phyloP scores from a whole-genome alignment of 352 stramenopile genomes.

The Phytopythium cucurbitacearum region DNA sequence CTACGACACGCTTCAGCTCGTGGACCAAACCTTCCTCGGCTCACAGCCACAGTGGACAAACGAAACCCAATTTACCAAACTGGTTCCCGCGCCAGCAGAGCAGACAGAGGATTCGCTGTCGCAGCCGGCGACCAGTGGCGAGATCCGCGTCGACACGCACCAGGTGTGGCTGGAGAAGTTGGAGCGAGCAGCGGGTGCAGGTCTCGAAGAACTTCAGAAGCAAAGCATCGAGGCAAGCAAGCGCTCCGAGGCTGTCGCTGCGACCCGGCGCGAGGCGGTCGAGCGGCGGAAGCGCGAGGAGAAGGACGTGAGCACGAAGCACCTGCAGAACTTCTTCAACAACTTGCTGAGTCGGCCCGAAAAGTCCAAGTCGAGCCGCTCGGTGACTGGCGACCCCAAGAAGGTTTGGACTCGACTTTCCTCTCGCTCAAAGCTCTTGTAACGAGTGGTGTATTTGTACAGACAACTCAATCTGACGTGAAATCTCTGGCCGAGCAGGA shows the following conservation, averaged over 20 bases:
- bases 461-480: conserved; percentile 65
- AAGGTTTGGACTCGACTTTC: conserved; percentile 26
- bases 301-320: conserved; percentile 82
- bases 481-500: conserved; percentile 57
- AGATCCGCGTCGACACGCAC: conserved; percentile 63
- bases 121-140: conserved; percentile 20
- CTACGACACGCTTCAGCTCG: conserved; percentile 73
- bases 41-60: conserved; percentile 71
- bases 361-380: conserved; percentile 70
- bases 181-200: conserved; percentile 71
- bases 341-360: conserved; percentile 81
- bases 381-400: conserved; percentile 48
- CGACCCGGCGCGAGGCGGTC: conserved; percentile 55
- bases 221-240: conserved; percentile 84
- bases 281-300: conserved; percentile 78
- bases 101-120: conserved; percentile 29
- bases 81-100: conserved; percentile 51
- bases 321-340: conserved; percentile 87
- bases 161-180: conserved; percentile 80
- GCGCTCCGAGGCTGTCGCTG: conserved; percentile 63
- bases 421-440: conserved; percentile 1
- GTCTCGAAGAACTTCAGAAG: conserved; percentile 78
- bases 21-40: conserved; percentile 73
- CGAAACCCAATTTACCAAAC: conserved; percentile 80
- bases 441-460: conserved; percentile 4